Evolutionary conservation across 1,139 yeast species (phyloP).

Genomic region (Kodamaea ohmeri): DNA sequence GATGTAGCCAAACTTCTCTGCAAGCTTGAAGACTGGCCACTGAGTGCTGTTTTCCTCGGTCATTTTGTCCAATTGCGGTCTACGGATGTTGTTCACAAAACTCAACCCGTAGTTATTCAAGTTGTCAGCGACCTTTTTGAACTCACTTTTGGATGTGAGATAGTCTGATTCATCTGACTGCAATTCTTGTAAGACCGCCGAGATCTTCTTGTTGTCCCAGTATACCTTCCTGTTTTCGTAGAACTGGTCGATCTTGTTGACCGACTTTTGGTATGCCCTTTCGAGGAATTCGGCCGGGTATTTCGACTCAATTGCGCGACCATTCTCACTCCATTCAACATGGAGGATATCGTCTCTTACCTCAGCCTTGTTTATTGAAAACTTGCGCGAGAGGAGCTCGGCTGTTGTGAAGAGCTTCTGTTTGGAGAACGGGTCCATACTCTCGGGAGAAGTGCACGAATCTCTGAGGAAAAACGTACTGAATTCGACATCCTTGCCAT

Average conservation of each 20-base stretch:
- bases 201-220: slow-evolving; percentile 36
- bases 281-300: slow-evolving; percentile 50
- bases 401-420: slow-evolving; percentile 72
- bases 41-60: slow-evolving; percentile 27
- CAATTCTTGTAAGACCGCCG: slow-evolving; percentile 18
- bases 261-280: slow-evolving; percentile 35
- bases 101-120: slow-evolving; percentile 60
- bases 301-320: slow-evolving; percentile 30
- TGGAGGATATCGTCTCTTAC: slow-evolving; percentile 35
- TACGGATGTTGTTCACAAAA: slow-evolving; percentile 54
- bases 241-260: slow-evolving; percentile 14
- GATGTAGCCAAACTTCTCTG: slow-evolving; percentile 64
- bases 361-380: slow-evolving; percentile 25
- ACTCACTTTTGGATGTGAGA: slow-evolving; percentile 29
- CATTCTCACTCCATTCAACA: slow-evolving; percentile 56
- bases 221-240: slow-evolving; percentile 35
- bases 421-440: slow-evolving; percentile 55
- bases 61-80: slow-evolving; percentile 22
- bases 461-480: slow-evolving; percentile 64
- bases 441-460: slow-evolving; percentile 48
- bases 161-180: slow-evolving; percentile 43
- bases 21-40: slow-evolving; percentile 51
- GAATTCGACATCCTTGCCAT: slow-evolving; percentile 37
- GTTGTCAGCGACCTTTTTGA: slow-evolving; percentile 42
- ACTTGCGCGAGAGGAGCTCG: slow-evolving; percentile 27